A percentile compares a stretch with the other conserved stretches of the same genome.
These are phyloP conservation scores for Penicillium sp. DNA, from an alignment of 2,329 filamentous ascomycete species.

Conservation along the genomic window DNA sequence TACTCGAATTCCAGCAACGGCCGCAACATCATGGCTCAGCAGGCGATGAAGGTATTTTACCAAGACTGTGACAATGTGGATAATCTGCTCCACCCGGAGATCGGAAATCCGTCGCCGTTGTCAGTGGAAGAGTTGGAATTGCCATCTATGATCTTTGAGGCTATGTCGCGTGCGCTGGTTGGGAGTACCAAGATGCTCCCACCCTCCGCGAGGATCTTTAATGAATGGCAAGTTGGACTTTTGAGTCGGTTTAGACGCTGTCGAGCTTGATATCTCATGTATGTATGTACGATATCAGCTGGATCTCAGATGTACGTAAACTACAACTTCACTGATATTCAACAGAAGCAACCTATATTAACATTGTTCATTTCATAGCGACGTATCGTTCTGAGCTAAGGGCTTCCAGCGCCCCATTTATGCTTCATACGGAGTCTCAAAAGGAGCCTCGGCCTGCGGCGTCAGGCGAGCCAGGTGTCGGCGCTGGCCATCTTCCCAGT, in stretches of 20 bases:
- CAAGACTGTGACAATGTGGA: slow-evolving; percentile 36
- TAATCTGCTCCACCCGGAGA: slow-evolving; percentile 35
- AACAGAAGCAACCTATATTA: background rate
- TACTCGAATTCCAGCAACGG: slow-evolving; percentile 49
- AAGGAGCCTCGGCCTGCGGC: slow-evolving; percentile 74
- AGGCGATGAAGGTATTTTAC: slow-evolving; percentile 59
- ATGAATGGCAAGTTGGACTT: slow-evolving; percentile 54
- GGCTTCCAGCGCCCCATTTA: slow-evolving; percentile 8
- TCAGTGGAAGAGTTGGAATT: slow-evolving; percentile 50
- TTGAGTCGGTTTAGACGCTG: slow-evolving; percentile 45
- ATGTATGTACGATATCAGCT: background rate
- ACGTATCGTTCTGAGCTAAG: background rate
- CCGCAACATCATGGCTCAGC: slow-evolving; percentile 35
- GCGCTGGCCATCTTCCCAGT: slow-evolving; percentile 75
- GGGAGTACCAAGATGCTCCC: slow-evolving; percentile 48
- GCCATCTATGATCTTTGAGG: slow-evolving; percentile 37
- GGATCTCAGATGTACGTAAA: background rate
- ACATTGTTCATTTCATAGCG: background rate
- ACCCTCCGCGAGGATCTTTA: slow-evolving; percentile 48
- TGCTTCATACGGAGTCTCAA: slow-evolving; percentile 60
- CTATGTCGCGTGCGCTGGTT: slow-evolving; percentile 37
- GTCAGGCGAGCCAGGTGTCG: slow-evolving; percentile 78
- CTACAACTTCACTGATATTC: too few species aligned
- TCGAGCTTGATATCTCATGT: background rate
- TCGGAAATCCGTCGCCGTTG: slow-evolving; percentile 38